Evolutionary conservation across 179 eudicot species (phyloP), one percentile per base, ranked within the genome.

Genomic region (Silene coronaria): DNA sequence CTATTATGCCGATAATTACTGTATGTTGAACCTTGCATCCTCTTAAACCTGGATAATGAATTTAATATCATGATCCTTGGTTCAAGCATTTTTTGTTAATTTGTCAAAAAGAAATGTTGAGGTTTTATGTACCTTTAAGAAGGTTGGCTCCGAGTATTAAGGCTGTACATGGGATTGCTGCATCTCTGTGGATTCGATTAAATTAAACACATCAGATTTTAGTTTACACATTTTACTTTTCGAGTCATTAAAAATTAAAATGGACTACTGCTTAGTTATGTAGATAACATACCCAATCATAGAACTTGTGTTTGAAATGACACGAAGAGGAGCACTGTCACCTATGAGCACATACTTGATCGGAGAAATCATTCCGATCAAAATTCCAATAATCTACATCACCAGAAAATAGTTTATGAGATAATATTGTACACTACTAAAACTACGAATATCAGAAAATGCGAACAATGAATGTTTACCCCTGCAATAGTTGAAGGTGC

Each of bases 61-160:
- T 17, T 3, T 2, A 30, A 17, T 8, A n/a, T 24, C 5, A 9
- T 19, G 8, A 16, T 46, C 14, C 21, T 24, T 14, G 12, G 12
- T 2, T 45, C 73, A 3, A 14, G 0, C 3, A 16, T 5, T 13
- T 13, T 78, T 36, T 24, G 45, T 24, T 66, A 22, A 34, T 48
- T 6, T 46, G 24, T 17, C 0, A 7, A 70, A 69, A 28, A 1
- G 6, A 17, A 16, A 14, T n/a, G 26, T 24, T 8, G 6, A 53
- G 12, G 48, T 10, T 42, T 42, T 42, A 22, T 10, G 57, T 82
- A 87, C 90, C 90, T 71, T 28, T 77, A 4, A 85, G 84, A 75
- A 87, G 90, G 77, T 87, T 87, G 11, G 85, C 90, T 55, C 88
- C 90, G 0, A 87, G 57, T 61, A 87, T 83, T 3, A 87, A 38